A percentile compares a stretch with the other conserved stretches of the same genome.
These are phyloP conservation scores for Leccinum ochraceum DNA, from an alignment of 768 basidiomycete genomes.

Conservation along the genomic window DNA sequence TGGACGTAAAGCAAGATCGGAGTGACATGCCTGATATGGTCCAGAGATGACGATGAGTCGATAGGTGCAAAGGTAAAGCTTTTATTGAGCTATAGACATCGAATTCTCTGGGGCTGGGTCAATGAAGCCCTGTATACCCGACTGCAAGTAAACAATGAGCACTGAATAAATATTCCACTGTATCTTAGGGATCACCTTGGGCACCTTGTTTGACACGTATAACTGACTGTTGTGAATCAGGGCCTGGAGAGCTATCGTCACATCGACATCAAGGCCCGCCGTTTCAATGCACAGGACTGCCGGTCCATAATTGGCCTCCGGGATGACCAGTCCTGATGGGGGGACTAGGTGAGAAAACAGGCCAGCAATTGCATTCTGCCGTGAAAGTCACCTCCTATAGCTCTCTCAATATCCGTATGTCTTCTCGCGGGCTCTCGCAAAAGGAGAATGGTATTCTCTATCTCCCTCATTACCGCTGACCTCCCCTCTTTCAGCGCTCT, in stretches of 20 bases:
- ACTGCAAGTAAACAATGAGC: conserved; percentile 38
- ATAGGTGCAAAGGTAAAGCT: too few relatives aligned
- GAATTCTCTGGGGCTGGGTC: conserved; percentile 68
- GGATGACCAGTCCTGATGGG: conserved; percentile 67
- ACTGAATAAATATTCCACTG: not conserved
- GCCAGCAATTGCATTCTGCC: conserved; percentile 4
- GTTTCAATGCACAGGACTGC: conserved; percentile 49
- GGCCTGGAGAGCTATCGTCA: conserved; percentile 80
- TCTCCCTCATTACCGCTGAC: conserved; percentile 60
- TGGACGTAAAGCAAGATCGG: too few relatives aligned
- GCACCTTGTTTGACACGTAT: conserved; percentile 70
- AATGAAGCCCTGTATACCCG: conserved; percentile 79
- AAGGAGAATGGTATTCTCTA: conserved; percentile 59
- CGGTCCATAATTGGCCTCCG: conserved; percentile 73
- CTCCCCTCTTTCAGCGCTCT: conserved; percentile 64
- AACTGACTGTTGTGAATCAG: conserved; percentile 78
- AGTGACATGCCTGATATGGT: too few relatives aligned
- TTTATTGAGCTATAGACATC: too few relatives aligned
- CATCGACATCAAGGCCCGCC: conserved; percentile 65
- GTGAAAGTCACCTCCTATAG: conserved; percentile 57
- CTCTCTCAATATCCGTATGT: conserved; percentile 62
- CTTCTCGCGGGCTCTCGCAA: conserved; percentile 68
- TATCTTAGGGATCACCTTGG: conserved; percentile 53
- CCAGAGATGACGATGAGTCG: too few relatives aligned
- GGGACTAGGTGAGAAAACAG: conserved; percentile 17